Evolutionary conservation across 768 basidiomycete genomes (phyloP), one percentile per base, ranked within the genome.

Genomic region (Boletus sensibilis): DNA sequence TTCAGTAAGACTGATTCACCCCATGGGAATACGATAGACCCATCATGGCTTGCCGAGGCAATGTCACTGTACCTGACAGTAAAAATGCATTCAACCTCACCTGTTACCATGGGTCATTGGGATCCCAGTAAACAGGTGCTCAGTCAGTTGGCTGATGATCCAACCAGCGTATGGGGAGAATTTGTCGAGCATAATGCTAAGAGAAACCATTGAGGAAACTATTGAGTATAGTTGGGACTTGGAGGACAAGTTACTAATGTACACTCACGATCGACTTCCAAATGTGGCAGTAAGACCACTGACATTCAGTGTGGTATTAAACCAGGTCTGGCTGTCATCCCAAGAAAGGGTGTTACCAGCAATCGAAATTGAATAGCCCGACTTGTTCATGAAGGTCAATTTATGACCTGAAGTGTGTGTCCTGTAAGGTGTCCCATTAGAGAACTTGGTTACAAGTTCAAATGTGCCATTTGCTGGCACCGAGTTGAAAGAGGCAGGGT

Each of bases 301-400:
- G 1, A 55, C 27, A 33, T 53, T 29, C n/a, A 63, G 20, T 0
- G 53, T 48, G 20, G 61, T 53, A 38, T 60, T 57, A 18, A 62
- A 57, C 59, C 59, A 60, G 18, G 50, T n/a, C 44, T 62, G 61
- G 16, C 39, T 52, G 11, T 56, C 55, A 16, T 60, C 61, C 55
- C 59, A 62, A 18, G 59, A 51, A 18, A 62, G 52, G 14, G 47
- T 56, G 41, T 56, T 60, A 13, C 50, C 44, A 29, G 52, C 54
- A 18, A 56, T 60, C 10, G 58, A 55, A 35, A 62, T 61, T 0
- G 55, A 57, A 48, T 61, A 62, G 23, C 41, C 20, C 25, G 50
- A 52, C 18, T 52, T 39, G n/a, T 61, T 53, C 12, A 42, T 46
- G 14, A 39, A 60, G n/a, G 55, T 54, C 31, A 61, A 39, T 31